Percentiles rank a stretch among this genome's conserved stretches.
These are phyloP conservation scores for Cyclospora cayetanensis DNA, from an alignment of 169 alveolate genomes.

Conservation along the genomic window DNA sequence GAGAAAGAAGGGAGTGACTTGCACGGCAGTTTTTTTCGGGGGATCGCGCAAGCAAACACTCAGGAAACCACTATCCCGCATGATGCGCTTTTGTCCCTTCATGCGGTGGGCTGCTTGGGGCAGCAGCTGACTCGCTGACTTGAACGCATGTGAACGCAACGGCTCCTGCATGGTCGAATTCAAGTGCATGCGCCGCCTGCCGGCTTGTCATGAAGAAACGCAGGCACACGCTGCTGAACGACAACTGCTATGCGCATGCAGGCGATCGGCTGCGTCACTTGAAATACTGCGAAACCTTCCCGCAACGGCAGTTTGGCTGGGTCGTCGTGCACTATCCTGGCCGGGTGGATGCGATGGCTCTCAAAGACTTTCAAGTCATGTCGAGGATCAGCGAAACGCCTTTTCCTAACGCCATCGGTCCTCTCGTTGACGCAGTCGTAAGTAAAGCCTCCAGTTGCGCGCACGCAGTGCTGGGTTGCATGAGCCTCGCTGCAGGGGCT, in stretches of 20 bases:
- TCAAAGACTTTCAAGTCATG: conserved; percentile 16
- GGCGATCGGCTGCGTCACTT: conserved; percentile 69
- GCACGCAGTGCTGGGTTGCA: too few species aligned
- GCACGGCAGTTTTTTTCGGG: too few species aligned
- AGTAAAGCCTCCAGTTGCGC: neutral
- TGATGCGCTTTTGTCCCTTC: neutral
- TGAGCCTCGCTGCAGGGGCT: too few species aligned
- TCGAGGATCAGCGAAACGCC: conserved; percentile 25
- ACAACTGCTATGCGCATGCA: too few species aligned
- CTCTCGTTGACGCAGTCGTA: conserved; percentile 59
- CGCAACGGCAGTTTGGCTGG: conserved; percentile 64
- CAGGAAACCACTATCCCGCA: neutral
- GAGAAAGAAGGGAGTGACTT: too few species aligned
- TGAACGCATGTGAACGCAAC: too few species aligned
- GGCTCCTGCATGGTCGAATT: too few species aligned
- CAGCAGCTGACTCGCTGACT: too few species aligned
- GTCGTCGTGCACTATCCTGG: conserved; percentile 66
- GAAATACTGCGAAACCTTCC: conserved; percentile 59
- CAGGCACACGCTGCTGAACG: too few species aligned
- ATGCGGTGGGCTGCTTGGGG: neutral
- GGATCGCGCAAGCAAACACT: too few species aligned
- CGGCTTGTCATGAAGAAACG: too few species aligned
- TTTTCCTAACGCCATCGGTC: conserved; percentile 51
- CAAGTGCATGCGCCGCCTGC: too few species aligned
- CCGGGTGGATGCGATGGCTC: conserved; percentile 58